Conservation (phyloP, 768 basidiomycete species). For the Melanogaster broomeanus region DNA sequence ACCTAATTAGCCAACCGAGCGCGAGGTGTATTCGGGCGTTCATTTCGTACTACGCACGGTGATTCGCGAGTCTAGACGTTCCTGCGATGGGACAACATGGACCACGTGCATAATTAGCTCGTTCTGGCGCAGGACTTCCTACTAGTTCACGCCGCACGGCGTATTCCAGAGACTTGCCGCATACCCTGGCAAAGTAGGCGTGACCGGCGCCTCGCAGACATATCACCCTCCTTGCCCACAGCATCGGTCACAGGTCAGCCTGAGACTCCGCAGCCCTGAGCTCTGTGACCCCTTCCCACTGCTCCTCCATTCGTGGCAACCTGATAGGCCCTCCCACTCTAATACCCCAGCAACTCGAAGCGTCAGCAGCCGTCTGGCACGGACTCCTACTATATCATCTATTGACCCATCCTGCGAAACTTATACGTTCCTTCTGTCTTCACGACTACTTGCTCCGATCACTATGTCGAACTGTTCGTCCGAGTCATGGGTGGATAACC, state of each 20-base stretch:
- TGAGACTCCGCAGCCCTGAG: too few relatives aligned
- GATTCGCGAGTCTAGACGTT: not conserved
- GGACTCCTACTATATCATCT: not conserved
- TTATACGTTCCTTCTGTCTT: not conserved
- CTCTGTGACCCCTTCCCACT: not conserved
- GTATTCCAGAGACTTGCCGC: not conserved
- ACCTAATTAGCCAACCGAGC: too few relatives aligned
- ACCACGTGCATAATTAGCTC: conserved; percentile 1
- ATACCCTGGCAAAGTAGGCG: not conserved
- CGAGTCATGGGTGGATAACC: conserved; percentile 10
- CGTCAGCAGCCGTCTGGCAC: too few relatives aligned
- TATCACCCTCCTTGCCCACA: conserved; percentile 8
- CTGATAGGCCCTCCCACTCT: not conserved
- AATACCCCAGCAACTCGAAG: not conserved
- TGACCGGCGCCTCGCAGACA: not conserved
- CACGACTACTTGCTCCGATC: not conserved
- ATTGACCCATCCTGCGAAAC: too few relatives aligned
- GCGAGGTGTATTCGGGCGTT: too few relatives aligned
- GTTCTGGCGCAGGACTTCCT: conserved; percentile 4
- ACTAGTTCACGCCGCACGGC: too few relatives aligned
- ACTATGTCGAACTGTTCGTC: conserved; percentile 14
- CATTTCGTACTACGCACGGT: too few relatives aligned
- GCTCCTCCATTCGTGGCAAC: not conserved
- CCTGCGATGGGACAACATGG: not conserved
- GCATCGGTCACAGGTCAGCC: not conserved